Base-by-base conservation (phyloP, 345 rosid genomes). In the Reutealis trisperma region DNA sequence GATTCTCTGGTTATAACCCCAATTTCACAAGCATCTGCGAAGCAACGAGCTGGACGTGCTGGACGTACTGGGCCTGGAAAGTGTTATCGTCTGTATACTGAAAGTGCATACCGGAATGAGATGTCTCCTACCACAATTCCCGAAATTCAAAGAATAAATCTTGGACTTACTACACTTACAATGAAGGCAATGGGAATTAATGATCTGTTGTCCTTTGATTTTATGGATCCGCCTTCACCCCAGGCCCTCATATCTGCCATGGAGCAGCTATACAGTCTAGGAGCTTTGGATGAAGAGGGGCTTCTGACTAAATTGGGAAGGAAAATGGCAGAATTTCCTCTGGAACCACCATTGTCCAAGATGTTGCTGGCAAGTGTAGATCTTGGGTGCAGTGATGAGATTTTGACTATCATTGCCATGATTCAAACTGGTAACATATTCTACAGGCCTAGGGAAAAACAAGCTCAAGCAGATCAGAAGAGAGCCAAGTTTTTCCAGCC, bases 111-210 rank as follows among this genome's bases (percentile, higher is more conserved):
- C 73, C 90, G 93, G 72, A 88, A 91, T 85, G 95, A 91, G 84
- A 89, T 89, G 95, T 89, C 94, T 63, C 97, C 98, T 68, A 90
- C 97, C 12, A n/a, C 94, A 11, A 82, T 91, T 78, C 98, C 98
- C 19, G 98, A 93, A 85, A 93, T 94, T 75, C 98, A 94, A 75
- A 91, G 98, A 85, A 90, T 90, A 67, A 90, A 93, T 81, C 99
- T 94, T 76, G 99, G 95, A 72, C 32, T 71, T 37, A 89, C 86
- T 44, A 89, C 93, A 0, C 87, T 95, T 24, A 85, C 86, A 18
- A 89, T 95, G 99, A 95, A 95, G 87, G 98, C 96, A 19, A 94
- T 94, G 97, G 99, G 99, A 30, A 93, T 94, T 57, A 94, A 93
- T 78, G 99, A 93, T 74, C 87, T 91, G 2, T 76, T 89, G 41